phyloP scores from a whole-genome alignment of 116 monocot genomes.

The Iris pallida region DNA sequence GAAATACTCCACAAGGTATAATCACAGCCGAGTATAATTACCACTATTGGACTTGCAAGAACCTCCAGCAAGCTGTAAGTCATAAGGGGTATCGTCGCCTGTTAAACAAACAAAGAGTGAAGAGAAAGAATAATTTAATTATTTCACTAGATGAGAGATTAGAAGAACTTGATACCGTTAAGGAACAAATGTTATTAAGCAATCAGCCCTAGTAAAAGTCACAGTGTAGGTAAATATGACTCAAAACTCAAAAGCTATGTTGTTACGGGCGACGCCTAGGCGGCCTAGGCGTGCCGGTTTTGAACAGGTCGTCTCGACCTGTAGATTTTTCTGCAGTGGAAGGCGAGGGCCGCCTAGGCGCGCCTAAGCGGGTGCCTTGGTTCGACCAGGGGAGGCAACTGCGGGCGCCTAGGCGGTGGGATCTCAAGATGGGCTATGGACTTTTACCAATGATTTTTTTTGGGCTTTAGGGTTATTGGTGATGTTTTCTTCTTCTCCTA shows the following conservation, averaged over 20 bases:
- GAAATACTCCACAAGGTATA: background rate
- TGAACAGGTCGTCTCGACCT: background rate
- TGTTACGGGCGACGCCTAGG: no score
- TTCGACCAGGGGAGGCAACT: no score
- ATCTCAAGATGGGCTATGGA: no score
- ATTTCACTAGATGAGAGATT: background rate
- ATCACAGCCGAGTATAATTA: background rate
- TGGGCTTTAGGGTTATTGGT: no score
- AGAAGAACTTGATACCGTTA: background rate
- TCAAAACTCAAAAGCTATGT: background rate
- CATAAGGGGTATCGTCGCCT: constrained; percentile 14
- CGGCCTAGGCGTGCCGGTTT: no score
- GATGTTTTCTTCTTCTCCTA: no score
- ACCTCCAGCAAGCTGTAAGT: constrained; percentile 5
- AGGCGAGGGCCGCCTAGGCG: no score
- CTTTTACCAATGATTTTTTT: no score
- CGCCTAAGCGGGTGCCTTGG: no score
- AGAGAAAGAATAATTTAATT: background rate
- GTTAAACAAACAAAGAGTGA: background rate
- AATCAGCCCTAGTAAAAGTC: background rate
- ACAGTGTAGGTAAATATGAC: background rate
- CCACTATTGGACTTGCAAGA: constrained; percentile 17
- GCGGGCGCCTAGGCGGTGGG: no score
- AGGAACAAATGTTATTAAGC: background rate
- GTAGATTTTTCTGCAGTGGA: no score